Evolutionary conservation across 495 filamentous ascomycete genomes (phyloP), one percentile per base, ranked within the genome.

Genomic region (Tuber borchii): DNA sequence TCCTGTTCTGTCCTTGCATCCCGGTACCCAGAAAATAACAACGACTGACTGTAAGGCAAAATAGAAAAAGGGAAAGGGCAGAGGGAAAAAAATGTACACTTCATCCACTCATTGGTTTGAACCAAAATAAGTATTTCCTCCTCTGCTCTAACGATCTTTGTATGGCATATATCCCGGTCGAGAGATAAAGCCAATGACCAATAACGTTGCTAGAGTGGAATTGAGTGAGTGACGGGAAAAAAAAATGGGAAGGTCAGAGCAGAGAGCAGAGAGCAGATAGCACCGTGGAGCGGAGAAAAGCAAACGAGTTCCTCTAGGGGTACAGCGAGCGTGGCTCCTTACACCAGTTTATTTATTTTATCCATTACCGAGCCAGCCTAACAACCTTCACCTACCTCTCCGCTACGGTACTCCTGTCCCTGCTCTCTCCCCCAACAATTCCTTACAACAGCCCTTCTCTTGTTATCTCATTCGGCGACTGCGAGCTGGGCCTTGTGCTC

Each of bases 1-100:
- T 46, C 46, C 76, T 12, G 70, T 46, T 79, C 76, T 75, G 70
- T 79, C 78, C 73, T 79, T 77, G 78, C 77, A 78, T 71, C 56
- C 70, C 72, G 77, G 73, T 40, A 46, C 56, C 73, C 69, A 56
- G 65, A 26, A n/a, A 31, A 61, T n/a, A 61, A 16, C 56, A 31
- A 61, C 12, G 22, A 56, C 26, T 61, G 26, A 61, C n/a, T 0
- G n/a, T 31, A 16, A 31, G 56, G 56, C 56, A 61, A 61, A 4
- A 14, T 31, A 61, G 56, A 61, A 61, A 61, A 31, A 9, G 56
- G 56, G 56, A 61, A 61, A 61, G n/a, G 56, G 56, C 8, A 65
- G n/a, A 56, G 12, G 16, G 6, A 6, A 61, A 61, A 65, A 65
- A 65, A 65, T 31, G 56, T 65, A 65, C 56, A 65, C 56, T 65